Conservation (phyloP, 225 moss, liverwort and hornwort genomes). For the Pseudisothecium myosuroides region DNA sequence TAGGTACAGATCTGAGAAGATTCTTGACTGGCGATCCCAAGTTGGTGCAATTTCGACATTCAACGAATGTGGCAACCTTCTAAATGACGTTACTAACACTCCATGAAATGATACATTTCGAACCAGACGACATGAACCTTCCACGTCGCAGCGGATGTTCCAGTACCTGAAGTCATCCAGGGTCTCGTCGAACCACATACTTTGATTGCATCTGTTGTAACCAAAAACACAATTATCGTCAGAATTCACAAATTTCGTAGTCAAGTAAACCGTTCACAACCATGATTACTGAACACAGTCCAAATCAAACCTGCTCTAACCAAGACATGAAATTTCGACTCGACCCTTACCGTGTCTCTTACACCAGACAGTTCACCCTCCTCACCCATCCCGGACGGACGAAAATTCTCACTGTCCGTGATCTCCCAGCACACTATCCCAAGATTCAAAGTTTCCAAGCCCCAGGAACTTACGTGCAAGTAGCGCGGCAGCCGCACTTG, state of each 20-base stretch:
- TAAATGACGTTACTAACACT: not conserved
- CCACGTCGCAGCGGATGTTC: not conserved
- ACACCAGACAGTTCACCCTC: no score
- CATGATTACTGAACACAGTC: not conserved
- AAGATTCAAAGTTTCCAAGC: not conserved
- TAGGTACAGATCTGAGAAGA: not conserved
- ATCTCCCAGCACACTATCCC: not conserved
- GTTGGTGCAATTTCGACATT: not conserved
- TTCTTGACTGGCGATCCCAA: not conserved
- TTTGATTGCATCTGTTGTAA: conserved; percentile 26
- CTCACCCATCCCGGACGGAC: not conserved
- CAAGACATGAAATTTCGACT: not conserved
- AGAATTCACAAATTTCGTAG: not conserved
- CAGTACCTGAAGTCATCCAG: conserved; percentile 6
- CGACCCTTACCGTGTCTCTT: not conserved
- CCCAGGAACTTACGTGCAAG: conserved; percentile 53
- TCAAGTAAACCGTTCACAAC: no score
- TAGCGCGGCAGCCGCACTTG: conserved; percentile 75
- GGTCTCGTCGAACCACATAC: conserved; percentile 18
- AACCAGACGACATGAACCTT: not conserved
- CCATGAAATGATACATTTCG: not conserved
- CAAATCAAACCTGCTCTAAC: not conserved
- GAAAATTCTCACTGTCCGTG: not conserved
- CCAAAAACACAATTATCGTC: not conserved
- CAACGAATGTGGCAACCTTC: not conserved